Evolutionary conservation across 1,284 basidiomycete genomes (phyloP), one percentile per base, ranked within the genome.

Genomic region (Ganoderma resinaceum): DNA sequence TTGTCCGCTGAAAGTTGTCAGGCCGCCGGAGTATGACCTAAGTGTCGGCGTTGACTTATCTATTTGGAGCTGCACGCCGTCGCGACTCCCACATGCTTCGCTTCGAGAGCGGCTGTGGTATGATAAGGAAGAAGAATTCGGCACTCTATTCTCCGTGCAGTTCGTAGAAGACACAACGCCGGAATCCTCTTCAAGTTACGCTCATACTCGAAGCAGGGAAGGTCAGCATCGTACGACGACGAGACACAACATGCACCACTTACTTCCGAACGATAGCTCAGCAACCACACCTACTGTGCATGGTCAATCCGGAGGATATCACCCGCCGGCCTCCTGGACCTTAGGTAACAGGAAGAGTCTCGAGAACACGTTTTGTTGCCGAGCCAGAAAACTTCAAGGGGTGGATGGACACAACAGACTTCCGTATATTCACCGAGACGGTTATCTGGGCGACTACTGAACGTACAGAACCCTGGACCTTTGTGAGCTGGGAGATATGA

Each of bases 341-440:
- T 60, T 60, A 60, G 35, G 58, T 60, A 60, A 60, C 58, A 37
- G 37, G 35, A 60, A 23, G 37, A 49, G 12, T 23, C 58, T 60
- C 23, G n/a, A 37, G 23, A 18, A 40, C 37, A 40, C 14, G 37
- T 60, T 60, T n/a, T 37, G 57, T 40, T 60, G 37, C 58, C 38
- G 20, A 37, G 37, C n/a, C 37, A 60, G 37, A 60, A 58, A 58
- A 58, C 55, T 60, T 60, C 58, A 16, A 42, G 58, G 58, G 35
- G 31, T 14, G 6, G n/a, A 58, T 37, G 55, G n/a, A 37, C 55
- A 37, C 20, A 37, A 12, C 33, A n/a, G 55, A 7, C 52, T 55
- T 55, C 52, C 9, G 52, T 55, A 6, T 4, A 9, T 33, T 55
- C 52, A 5, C 52, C 52, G 52, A 55, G 29, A 14, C 9, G 29